Conservation (phyloP, 495 filamentous ascomycete genomes). For the Aspergillus sclerotiicarbonarius region DNA sequence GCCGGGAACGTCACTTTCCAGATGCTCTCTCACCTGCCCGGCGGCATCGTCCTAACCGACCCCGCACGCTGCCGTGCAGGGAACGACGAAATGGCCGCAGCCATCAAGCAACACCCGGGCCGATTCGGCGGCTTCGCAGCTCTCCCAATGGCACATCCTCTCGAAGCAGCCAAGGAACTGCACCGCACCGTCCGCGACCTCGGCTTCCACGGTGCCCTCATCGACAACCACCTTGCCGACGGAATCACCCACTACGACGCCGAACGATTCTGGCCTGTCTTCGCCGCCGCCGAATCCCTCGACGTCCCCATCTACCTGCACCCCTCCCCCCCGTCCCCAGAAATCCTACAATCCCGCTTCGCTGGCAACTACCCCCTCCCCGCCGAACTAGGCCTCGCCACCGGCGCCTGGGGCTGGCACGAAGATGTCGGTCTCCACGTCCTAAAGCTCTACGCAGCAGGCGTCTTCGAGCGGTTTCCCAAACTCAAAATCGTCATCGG, state of each 20-base stretch:
- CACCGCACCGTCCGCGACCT: slow-evolving; percentile 43
- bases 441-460: slow-evolving; percentile 39
- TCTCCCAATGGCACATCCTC: slow-evolving; percentile 47
- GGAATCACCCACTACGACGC: slow-evolving; percentile 47
- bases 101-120: slow-evolving; percentile 39
- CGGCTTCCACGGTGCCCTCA: slow-evolving; percentile 55
- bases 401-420: slow-evolving; percentile 45
- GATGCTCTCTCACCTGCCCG: slow-evolving; percentile 53
- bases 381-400: slow-evolving; percentile 34
- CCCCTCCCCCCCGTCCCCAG: slow-evolving; percentile 42
- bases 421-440: slow-evolving; percentile 45
- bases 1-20: slow-evolving; percentile 51
- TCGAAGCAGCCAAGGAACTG: slow-evolving; percentile 47
- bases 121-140: slow-evolving; percentile 56
- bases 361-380: slow-evolving; percentile 29
- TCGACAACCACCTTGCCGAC: slow-evolving; percentile 49
- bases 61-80: slow-evolving; percentile 36
- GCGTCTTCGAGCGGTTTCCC: slow-evolving; percentile 50
- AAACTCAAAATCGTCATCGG: slow-evolving; percentile 45
- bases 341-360: slow-evolving; percentile 15
- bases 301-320: slow-evolving; percentile 61
- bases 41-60: slow-evolving; percentile 15
- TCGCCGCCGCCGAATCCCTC: slow-evolving; percentile 45
- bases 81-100: slow-evolving; percentile 54
- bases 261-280: slow-evolving; percentile 44